phyloP scores from a whole-genome alignment of 192 early-diverging fungal genomes.

The Entomortierella beljakovae region DNA sequence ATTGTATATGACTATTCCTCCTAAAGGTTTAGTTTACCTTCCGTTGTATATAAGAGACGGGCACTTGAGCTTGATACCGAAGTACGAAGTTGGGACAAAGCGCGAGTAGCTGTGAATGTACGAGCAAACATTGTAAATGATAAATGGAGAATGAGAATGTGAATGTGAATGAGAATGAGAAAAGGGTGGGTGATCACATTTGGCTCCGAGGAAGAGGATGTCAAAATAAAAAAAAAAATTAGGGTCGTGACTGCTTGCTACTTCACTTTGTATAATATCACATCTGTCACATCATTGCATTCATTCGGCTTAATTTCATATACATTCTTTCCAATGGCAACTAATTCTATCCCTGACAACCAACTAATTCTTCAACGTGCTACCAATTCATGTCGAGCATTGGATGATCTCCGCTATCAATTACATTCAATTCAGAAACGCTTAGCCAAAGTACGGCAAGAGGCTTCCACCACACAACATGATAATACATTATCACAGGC shows the following conservation, averaged over 20 bases:
- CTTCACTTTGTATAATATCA: too few species aligned
- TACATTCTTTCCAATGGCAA: not conserved
- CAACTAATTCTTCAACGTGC: slow-evolving; percentile 38
- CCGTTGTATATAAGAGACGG: slow-evolving; percentile 35
- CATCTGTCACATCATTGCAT: too few species aligned
- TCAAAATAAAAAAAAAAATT: too few species aligned
- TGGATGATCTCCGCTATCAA: slow-evolving; percentile 31
- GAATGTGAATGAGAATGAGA: not conserved
- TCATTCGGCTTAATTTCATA: too few species aligned
- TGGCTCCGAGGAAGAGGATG: not conserved
- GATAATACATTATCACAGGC: not conserved
- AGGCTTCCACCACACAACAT: not conserved
- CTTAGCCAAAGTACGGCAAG: slow-evolving; percentile 12
- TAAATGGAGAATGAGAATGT: too few species aligned
- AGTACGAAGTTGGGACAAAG: slow-evolving; percentile 10
- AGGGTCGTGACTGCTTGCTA: too few species aligned
- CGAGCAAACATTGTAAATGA: slow-evolving; percentile 34
- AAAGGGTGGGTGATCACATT: not conserved
- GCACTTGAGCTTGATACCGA: slow-evolving; percentile 1
- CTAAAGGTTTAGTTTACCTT: too few species aligned
- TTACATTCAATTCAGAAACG: slow-evolving; percentile 31
- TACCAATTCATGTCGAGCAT: slow-evolving; percentile 26
- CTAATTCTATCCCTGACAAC: slow-evolving; percentile 20
- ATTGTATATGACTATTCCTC: too few species aligned
- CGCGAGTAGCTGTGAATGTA: slow-evolving; percentile 15